Conservation (phyloP, 2,329 filamentous ascomycete genomes). For the Chrysoporthe puriensis region DNA sequence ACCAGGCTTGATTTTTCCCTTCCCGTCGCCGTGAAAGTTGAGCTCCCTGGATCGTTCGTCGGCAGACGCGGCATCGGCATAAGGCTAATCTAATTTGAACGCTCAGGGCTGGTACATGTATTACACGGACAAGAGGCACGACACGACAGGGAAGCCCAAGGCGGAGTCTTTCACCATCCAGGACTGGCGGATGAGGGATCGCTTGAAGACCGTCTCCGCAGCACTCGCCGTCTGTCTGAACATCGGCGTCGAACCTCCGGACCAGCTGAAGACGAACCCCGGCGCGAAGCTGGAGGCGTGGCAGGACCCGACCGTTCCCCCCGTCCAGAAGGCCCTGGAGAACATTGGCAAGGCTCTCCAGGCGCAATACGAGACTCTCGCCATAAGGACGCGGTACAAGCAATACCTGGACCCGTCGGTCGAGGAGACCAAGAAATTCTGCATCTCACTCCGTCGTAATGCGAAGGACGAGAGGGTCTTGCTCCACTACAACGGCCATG, state of each 20-base stretch:
- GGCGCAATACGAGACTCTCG: slow-evolving; percentile 92
- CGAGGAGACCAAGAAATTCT: slow-evolving; percentile 97
- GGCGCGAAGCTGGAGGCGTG: slow-evolving; percentile 95
- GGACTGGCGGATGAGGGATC: slow-evolving; percentile 97
- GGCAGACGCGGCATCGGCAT: neutral
- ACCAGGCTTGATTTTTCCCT: slow-evolving; percentile 1
- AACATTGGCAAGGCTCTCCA: slow-evolving; percentile 97
- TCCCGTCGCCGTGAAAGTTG: neutral
- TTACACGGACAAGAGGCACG: slow-evolving; percentile 96
- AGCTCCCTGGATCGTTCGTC: neutral
- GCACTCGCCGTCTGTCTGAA: slow-evolving; percentile 94
- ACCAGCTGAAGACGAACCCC: slow-evolving; percentile 93
- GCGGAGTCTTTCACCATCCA: slow-evolving; percentile 68
- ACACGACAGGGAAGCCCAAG: slow-evolving; percentile 88
- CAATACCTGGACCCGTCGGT: slow-evolving; percentile 95
- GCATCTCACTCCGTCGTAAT: slow-evolving; percentile 84
- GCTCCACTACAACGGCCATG: slow-evolving; percentile 99
- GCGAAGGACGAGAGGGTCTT: slow-evolving; percentile 94
- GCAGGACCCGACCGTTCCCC: slow-evolving; percentile 86
- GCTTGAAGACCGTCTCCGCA: slow-evolving; percentile 94
- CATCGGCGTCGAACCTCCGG: slow-evolving; percentile 95
- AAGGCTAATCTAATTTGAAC: slow-evolving; percentile 31
- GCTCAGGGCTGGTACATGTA: slow-evolving; percentile 98
- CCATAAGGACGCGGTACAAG: slow-evolving; percentile 95
- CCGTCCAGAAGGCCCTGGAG: slow-evolving; percentile 83